These are phyloP conservation scores for Aspergillus oerlinghausenensis DNA, from an alignment of 2,329 filamentous ascomycete genomes.

Conservation along the genomic window DNA sequence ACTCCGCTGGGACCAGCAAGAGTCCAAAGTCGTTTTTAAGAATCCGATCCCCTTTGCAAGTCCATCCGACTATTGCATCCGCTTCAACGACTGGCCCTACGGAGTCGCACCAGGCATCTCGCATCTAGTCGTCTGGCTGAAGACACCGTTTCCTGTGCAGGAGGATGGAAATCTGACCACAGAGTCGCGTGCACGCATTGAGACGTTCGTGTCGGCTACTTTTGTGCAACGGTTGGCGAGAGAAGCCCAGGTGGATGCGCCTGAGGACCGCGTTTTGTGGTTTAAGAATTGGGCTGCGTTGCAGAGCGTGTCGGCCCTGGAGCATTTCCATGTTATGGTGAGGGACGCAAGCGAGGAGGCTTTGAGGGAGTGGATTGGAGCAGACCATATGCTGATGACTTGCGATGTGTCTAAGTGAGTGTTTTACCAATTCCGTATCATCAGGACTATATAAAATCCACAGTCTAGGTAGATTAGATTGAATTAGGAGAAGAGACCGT, in stretches of 20 bases:
- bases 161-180: not conserved
- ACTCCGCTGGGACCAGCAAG: not conserved
- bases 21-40: not conserved
- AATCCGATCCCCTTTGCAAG: slow-evolving; percentile 1
- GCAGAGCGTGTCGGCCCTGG: slow-evolving; percentile 3
- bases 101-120: not conserved
- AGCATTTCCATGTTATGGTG: slow-evolving; percentile 6
- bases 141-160: not conserved
- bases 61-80: slow-evolving; percentile 1
- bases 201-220: not conserved
- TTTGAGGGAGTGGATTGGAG: not conserved
- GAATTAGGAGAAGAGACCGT: no score
- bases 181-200: not conserved
- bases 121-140: slow-evolving; percentile 4
- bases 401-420: no score
- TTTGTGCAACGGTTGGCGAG: not conserved
- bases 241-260: not conserved
- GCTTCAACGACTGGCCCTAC: slow-evolving; percentile 7
- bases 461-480: no score
- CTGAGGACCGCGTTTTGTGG: not conserved
- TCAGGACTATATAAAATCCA: no score
- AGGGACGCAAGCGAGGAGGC: not conserved
- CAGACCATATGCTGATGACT: not conserved
- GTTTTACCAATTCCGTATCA: no score
- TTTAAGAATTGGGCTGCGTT: slow-evolving; percentile 1